Conservation (phyloP, 768 basidiomycete species). For the Mycena latifolia region DNA sequence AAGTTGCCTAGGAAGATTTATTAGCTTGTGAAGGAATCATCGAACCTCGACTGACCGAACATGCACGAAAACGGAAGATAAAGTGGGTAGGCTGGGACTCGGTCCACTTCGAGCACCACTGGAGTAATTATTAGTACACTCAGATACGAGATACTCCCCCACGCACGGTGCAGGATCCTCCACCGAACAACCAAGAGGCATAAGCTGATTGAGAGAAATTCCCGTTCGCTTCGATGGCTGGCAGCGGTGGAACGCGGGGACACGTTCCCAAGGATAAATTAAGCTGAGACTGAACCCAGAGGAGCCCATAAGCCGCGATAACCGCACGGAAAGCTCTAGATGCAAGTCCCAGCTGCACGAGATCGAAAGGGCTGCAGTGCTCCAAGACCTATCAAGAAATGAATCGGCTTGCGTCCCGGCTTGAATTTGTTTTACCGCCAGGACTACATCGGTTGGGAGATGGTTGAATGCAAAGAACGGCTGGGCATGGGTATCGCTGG, state of each 20-base stretch:
- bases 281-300: slow-evolving; percentile 5
- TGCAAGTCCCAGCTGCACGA: slow-evolving; percentile 9
- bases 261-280: slow-evolving; percentile 12
- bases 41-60: background rate
- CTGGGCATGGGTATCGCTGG: background rate
- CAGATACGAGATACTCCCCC: background rate
- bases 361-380: slow-evolving; percentile 26
- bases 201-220: slow-evolving; percentile 21
- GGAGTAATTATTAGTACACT: background rate
- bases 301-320: background rate
- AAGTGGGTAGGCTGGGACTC: background rate
- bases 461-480: background rate
- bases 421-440: background rate
- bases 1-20: background rate
- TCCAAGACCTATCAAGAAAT: slow-evolving; percentile 12
- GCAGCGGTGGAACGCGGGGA: background rate
- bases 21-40: too few species aligned
- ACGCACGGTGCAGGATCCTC: slow-evolving; percentile 19
- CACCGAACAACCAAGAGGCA: slow-evolving; percentile 23
- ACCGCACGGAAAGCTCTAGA: slow-evolving; percentile 6
- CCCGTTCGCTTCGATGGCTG: slow-evolving; percentile 12
- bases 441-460: background rate
- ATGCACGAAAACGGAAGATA: background rate
- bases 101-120: slow-evolving; percentile 25
- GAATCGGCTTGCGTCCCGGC: background rate